phyloP scores from a whole-genome alignment of 2,329 filamentous ascomycete species.

The Chalara sp. region DNA sequence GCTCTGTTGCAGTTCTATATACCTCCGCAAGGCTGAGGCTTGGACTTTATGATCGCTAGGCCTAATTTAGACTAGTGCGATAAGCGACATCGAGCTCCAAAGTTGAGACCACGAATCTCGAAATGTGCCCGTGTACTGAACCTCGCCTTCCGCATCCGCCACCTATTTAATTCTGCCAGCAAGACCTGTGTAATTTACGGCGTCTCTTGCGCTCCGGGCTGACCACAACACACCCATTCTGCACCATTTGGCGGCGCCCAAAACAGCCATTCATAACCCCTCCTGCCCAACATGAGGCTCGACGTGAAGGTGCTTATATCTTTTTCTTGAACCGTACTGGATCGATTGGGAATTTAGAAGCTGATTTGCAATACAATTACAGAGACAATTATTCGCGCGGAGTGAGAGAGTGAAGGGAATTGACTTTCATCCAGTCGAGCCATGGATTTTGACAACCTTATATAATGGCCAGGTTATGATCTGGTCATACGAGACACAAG shows the following conservation, averaged over 20 bases:
- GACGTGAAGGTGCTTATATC: slow-evolving; percentile 47
- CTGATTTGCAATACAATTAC: slow-evolving; percentile 25
- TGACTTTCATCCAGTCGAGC: slow-evolving; percentile 94
- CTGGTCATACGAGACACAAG: slow-evolving; percentile 94
- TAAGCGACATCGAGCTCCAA: slow-evolving; percentile 4
- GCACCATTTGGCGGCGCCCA: slow-evolving; percentile 7
- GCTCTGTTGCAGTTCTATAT: too few species aligned
- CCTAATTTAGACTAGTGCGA: slow-evolving; percentile 7
- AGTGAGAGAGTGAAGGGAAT: slow-evolving; percentile 96
- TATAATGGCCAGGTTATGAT: slow-evolving; percentile 99
- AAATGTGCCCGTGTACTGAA: slow-evolving; percentile 7
- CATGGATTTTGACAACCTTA: slow-evolving; percentile 92
- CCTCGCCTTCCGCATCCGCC: background rate
- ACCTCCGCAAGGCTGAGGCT: too few species aligned
- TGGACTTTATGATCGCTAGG: background rate
- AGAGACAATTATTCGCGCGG: slow-evolving; percentile 79
- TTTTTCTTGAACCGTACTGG: background rate
- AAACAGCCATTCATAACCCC: background rate
- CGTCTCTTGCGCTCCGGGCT: background rate
- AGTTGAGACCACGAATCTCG: slow-evolving; percentile 17
- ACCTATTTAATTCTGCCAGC: too few species aligned
- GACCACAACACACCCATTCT: slow-evolving; percentile 7
- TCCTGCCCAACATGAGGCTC: slow-evolving; percentile 42
- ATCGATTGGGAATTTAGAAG: background rate
- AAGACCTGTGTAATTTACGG: too few species aligned